Conservation (phyloP, 1,284 basidiomycete genomes). For the Moniliella sp. region DNA sequence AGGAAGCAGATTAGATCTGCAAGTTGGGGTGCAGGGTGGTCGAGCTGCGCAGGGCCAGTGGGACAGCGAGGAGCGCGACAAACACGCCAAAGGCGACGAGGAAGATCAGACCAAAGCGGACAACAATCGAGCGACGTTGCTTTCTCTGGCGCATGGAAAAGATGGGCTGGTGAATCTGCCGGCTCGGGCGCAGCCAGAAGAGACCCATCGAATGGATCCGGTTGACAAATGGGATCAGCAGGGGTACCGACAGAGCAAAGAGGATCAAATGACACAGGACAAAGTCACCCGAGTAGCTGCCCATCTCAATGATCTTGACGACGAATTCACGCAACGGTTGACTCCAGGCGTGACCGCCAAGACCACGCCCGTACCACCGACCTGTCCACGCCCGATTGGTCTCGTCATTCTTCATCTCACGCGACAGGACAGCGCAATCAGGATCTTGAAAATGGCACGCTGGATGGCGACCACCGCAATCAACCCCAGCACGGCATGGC, state of each 20-base stretch:
- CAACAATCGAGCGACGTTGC: conserved; percentile 31
- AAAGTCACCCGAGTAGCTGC: conserved; percentile 29
- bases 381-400: conserved; percentile 34
- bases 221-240: conserved; percentile 15
- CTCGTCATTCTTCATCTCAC: conserved; percentile 32
- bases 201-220: conserved; percentile 24
- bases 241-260: conserved; percentile 41
- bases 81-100: conserved; percentile 49
- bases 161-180: conserved; percentile 51
- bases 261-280: conserved; percentile 27
- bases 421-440: conserved; percentile 28
- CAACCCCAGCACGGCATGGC: conserved; percentile 47
- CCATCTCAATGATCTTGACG: conserved; percentile 33
- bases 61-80: too few species aligned
- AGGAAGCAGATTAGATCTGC: too few species aligned
- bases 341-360: conserved; percentile 30
- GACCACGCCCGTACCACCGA: conserved; percentile 31
- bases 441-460: conserved; percentile 34
- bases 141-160: conserved; percentile 39
- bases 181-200: conserved; percentile 38
- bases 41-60: too few species aligned
- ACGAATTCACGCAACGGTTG: conserved; percentile 32
- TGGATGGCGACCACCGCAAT: conserved; percentile 34
- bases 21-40: too few species aligned
- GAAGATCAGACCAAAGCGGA: conserved; percentile 61